Evolutionary conservation across 768 basidiomycete species (phyloP), one percentile per base, ranked within the genome.

Genomic region (Fomitopsis serialis): DNA sequence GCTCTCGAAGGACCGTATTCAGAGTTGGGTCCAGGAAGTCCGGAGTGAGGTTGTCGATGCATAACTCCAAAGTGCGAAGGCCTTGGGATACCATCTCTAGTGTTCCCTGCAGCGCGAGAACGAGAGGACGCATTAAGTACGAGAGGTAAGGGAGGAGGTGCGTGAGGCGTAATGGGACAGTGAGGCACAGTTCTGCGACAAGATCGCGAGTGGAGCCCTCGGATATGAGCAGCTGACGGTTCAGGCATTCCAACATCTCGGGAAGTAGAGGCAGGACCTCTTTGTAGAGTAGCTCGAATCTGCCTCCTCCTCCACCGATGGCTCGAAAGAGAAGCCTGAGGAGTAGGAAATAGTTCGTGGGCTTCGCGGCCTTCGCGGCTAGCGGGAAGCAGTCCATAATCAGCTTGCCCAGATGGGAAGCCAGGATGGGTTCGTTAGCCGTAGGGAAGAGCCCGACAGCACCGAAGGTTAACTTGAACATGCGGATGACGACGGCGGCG

Each of bases 1-100:
- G 74, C 57, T 98, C 93, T 45, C 93, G 79, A 42, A 97, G 77
- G 42, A 98, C 94, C 0, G 90, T 92, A 57, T 85, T 91, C 58
- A 98, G 81, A 2, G 93, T 95, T 2, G 97, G 97, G 63, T 98
- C 96, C 25, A 99, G 79, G 74, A 98, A 98, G 70, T 98, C 97
- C 2, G 93, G 92, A 0, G 93, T 97, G 24, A 99, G 79, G 66
- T 98, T 99, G 73, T 99, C 97, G 63, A 98, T 96, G 71, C 96
- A 98, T n/a, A 99, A 78, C 68, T 99, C 97, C 54, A 99, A 80
- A 0, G 97, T 99, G 6, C 97, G 82, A 23, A 99, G 74, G 43
- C 97, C 97, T 73, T 99, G 97, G 22, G 92, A 87, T 50, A 98
- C 89, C 44, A 97, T 82, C 50, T 99, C 97, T 6, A 86, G 81